Conservation (phyloP, 2,329 filamentous ascomycete genomes). For the Aspergillus ochraceus region DNA sequence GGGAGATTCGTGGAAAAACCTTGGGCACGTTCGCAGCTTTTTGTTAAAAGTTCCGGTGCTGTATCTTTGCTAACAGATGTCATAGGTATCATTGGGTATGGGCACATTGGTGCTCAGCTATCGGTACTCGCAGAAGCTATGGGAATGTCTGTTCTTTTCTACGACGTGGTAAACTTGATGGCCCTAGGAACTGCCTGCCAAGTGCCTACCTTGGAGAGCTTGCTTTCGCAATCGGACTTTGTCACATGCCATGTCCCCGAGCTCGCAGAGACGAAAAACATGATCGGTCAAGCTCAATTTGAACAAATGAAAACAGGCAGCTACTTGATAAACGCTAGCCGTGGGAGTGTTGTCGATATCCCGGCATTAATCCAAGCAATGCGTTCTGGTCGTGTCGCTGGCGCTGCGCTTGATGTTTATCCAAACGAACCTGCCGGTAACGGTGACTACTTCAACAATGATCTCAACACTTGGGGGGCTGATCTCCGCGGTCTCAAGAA, state of each 20-base stretch:
- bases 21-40: slow-evolving; percentile 58
- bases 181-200: slow-evolving; percentile 84
- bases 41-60: background rate
- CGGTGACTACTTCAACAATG: slow-evolving; percentile 87
- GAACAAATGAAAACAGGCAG: slow-evolving; percentile 87
- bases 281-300: slow-evolving; percentile 80
- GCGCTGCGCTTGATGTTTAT: slow-evolving; percentile 95
- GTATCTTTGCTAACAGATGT: slow-evolving; percentile 12
- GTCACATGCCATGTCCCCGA: slow-evolving; percentile 94
- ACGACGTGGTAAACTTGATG: slow-evolving; percentile 93
- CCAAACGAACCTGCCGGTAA: slow-evolving; percentile 92
- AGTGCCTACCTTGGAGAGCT: slow-evolving; percentile 71
- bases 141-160: slow-evolving; percentile 98
- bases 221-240: slow-evolving; percentile 82
- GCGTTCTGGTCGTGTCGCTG: slow-evolving; percentile 81
- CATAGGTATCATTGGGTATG: slow-evolving; percentile 89
- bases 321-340: slow-evolving; percentile 91
- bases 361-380: slow-evolving; percentile 85
- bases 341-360: slow-evolving; percentile 92
- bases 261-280: slow-evolving; percentile 84
- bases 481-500: slow-evolving; percentile 85
- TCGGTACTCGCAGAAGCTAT: slow-evolving; percentile 95
- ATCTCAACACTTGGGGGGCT: slow-evolving; percentile 79
- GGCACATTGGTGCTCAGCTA: slow-evolving; percentile 93
- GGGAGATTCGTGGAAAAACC: slow-evolving; percentile 98